Base-by-base conservation (phyloP, 495 filamentous ascomycete species). In the Penicillium flavigenum region DNA sequence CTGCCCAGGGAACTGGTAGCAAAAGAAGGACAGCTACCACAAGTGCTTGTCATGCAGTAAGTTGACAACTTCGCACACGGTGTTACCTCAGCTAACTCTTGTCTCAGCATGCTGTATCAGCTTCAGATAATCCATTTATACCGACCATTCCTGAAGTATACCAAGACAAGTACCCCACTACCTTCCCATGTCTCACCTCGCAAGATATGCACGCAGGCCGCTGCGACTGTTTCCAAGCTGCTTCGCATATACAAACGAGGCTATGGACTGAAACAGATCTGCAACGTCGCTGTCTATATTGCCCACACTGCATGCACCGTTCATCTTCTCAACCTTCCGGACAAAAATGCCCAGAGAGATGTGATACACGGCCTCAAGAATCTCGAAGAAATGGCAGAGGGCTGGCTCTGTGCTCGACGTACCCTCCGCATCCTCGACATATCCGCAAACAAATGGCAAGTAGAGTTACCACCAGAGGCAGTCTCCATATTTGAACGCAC, bases 61-160 rank as follows among this genome's bases (percentile, higher is more conserved):
- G 90, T 82, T 47, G 38, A 20, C 9, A 34, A 31, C 0, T 10
- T 32, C 7, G 12, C 12, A 24, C 2, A 12, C 4, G 20, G 31
- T 11, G 34, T 31, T 19, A 12, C 16, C 19, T 59, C 54, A 60
- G 38, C 74, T 82, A 45, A 80, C 63, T 38, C 0, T 31, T 38
- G 29, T 50, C 4, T 19, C 61, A 96, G 92, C 76, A 97, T 98
- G 94, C 93, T 98, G 72, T 95, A 91, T 70, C 92, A 98, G 64
- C 81, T 96, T 2, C 88, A 97, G 38, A 94, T 93, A 66, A 97
- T 98, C 58, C 95, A 98, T 63, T 86, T 98, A 9, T 98, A 96
- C 76, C 90, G 94, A 5, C 93, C 94, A 1, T 98, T 98, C 70
- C 81, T 98, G 36, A 95, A 92, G 70, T 97, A 96, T 68, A 88